These are phyloP conservation scores for Pichia occidentalis DNA, from an alignment of 805 yeast genomes.

Conservation along the genomic window DNA sequence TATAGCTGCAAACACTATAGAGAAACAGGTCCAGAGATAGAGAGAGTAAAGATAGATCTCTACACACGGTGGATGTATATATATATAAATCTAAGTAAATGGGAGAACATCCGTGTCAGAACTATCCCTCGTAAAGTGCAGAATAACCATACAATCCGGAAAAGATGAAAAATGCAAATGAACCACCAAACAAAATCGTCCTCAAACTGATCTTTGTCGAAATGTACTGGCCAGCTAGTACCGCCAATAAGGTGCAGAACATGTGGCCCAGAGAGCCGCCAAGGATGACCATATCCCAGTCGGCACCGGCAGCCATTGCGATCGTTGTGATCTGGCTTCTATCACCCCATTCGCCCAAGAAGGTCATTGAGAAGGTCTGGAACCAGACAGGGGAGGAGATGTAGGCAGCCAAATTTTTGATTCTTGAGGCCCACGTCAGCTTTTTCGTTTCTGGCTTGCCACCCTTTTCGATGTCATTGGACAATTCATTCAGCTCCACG, in stretches of 20 bases:
- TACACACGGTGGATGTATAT: no score
- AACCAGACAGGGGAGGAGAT: conserved; percentile 85
- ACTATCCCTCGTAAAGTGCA: conserved; percentile 37
- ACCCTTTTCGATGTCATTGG: conserved; percentile 59
- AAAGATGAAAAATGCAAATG: conserved; percentile 77
- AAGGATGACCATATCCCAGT: conserved; percentile 79
- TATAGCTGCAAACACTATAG: no score
- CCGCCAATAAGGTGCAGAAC: conserved; percentile 84
- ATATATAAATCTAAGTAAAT: neutral
- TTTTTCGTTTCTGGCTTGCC: neutral
- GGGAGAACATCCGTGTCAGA: neutral
- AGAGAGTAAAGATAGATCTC: neutral
- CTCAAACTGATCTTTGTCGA: conserved; percentile 89
- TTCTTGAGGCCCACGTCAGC: conserved; percentile 17
- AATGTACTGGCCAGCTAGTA: conserved; percentile 82
- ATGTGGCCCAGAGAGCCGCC: conserved; percentile 92
- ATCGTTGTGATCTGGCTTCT: conserved; percentile 96
- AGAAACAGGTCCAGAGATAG: neutral
- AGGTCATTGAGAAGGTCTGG: conserved; percentile 92
- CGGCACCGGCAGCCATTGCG: conserved; percentile 96
- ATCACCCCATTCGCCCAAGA: conserved; percentile 98
- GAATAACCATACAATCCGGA: conserved; percentile 73
- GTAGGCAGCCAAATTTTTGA: conserved; percentile 51
- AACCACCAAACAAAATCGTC: conserved; percentile 87
- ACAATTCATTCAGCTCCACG: conserved; percentile 43